Conservation (phyloP, 306 rosid genomes). For the Trifolium subterraneum region DNA sequence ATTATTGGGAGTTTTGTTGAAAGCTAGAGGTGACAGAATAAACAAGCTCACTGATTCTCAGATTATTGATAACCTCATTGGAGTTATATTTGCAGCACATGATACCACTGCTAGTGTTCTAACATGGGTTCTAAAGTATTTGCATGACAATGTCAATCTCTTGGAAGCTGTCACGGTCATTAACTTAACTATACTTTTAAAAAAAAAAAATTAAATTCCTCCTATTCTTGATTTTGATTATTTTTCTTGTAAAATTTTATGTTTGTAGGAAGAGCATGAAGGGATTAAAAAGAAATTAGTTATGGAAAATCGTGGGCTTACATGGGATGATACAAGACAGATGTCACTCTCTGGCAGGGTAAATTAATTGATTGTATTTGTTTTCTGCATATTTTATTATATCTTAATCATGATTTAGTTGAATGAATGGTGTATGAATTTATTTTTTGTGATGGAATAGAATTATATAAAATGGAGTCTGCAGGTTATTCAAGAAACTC, state of each 20-base stretch:
- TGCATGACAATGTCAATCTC: neutral
- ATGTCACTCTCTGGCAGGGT: neutral
- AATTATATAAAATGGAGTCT: neutral
- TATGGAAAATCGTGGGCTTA: neutral
- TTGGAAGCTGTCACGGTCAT: neutral
- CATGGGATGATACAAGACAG: neutral
- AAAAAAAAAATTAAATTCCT: too few relatives aligned
- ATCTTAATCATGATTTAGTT: neutral
- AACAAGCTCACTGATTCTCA: neutral
- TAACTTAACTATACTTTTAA: too few relatives aligned
- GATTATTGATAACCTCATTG: neutral
- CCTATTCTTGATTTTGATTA: too few relatives aligned
- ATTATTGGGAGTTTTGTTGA: neutral
- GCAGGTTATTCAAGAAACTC: neutral
- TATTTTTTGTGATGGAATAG: neutral
- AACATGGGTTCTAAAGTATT: neutral
- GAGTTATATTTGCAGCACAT: neutral
- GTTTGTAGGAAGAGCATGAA: neutral
- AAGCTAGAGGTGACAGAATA: neutral
- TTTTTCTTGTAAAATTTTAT: neutral
- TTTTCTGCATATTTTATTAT: too few relatives aligned
- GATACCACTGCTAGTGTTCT: neutral
- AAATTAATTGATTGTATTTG: too few relatives aligned
- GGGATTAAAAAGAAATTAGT: neutral
- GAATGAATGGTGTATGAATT: too few relatives aligned